Conservation (phyloP, 129 eudicot genomes). For the Escallonia herrerae region DNA sequence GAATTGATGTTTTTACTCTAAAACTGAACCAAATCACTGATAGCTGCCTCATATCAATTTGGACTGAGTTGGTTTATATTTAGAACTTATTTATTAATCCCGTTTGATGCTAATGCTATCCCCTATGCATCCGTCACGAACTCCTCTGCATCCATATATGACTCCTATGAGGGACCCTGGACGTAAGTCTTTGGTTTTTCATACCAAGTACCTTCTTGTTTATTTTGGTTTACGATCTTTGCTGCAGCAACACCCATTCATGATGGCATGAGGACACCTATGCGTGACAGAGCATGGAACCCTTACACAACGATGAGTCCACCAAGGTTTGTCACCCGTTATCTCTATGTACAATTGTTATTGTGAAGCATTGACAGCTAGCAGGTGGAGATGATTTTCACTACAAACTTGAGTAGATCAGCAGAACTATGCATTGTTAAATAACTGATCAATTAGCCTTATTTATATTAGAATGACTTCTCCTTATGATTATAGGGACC, state of each 20-base stretch:
- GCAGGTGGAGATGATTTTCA: not conserved
- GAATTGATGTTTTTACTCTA: too few relatives aligned
- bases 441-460: too few relatives aligned
- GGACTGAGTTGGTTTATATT: too few relatives aligned
- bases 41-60: too few relatives aligned
- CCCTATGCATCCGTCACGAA: slow-evolving; percentile 93
- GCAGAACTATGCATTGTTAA: not conserved
- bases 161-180: slow-evolving; percentile 91
- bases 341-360: not conserved
- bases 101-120: slow-evolving; percentile 9
- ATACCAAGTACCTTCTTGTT: not conserved
- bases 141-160: slow-evolving; percentile 94
- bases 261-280: slow-evolving; percentile 99
- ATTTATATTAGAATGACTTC: too few relatives aligned
- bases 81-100: too few relatives aligned
- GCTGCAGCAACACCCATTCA: slow-evolving; percentile 79
- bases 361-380: not conserved
- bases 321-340: slow-evolving; percentile 41
- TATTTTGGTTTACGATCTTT: not conserved
- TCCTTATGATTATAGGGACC: slow-evolving; percentile 48
- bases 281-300: slow-evolving; percentile 99
- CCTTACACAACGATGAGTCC: slow-evolving; percentile 97
- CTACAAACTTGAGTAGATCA: not conserved
- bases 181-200: slow-evolving; percentile 28
- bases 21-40: too few relatives aligned